These are phyloP conservation scores for Leptographium lundbergii DNA, from an alignment of 2,329 filamentous ascomycete species.

Conservation along the genomic window DNA sequence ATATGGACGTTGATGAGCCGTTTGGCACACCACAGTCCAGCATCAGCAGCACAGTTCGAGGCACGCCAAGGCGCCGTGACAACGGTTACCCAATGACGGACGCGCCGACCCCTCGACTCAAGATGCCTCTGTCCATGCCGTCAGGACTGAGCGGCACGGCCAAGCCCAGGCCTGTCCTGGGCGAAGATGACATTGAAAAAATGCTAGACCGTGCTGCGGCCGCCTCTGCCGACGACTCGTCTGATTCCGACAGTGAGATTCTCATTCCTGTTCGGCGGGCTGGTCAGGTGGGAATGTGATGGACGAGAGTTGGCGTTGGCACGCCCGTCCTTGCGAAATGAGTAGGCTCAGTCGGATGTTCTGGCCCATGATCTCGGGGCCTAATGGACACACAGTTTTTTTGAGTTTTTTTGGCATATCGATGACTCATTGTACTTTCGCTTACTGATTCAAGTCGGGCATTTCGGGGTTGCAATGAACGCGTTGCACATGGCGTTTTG, in stretches of 20 bases:
- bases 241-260: constrained; percentile 47
- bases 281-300: constrained; percentile 3
- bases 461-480: background rate
- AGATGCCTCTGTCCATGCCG: constrained; percentile 33
- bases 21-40: constrained; percentile 20
- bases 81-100: constrained; percentile 14
- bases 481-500: background rate
- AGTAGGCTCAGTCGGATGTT: background rate
- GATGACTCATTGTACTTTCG: background rate
- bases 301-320: too few species aligned
- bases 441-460: background rate
- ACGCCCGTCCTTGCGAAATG: background rate
- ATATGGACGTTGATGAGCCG: constrained; percentile 34
- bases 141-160: constrained; percentile 30
- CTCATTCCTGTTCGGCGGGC: constrained; percentile 25
- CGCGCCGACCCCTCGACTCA: constrained; percentile 20
- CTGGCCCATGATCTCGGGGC: background rate
- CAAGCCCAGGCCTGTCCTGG: constrained; percentile 28
- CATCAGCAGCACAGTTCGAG: constrained; percentile 13
- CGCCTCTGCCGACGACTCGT: constrained; percentile 36
- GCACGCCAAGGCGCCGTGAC: constrained; percentile 29
- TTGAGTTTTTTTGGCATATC: background rate
- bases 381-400: background rate
- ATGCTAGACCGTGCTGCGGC: constrained; percentile 40
- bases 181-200: constrained; percentile 44